Evolutionary conservation across 2,329 filamentous ascomycete genomes (phyloP).

Genomic region (Alternaria metachromatica): DNA sequence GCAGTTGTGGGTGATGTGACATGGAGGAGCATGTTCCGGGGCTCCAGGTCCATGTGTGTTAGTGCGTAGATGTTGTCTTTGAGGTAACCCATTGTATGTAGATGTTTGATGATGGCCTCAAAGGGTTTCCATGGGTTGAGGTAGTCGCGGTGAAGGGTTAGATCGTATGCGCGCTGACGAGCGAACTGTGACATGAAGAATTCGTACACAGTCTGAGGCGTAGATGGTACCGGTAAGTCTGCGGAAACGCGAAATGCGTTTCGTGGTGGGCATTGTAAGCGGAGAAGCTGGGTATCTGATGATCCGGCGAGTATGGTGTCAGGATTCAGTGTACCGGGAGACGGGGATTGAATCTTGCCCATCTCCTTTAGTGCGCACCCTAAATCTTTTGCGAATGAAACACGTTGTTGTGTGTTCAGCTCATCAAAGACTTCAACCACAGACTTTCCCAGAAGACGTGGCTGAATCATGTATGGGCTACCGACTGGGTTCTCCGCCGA

Average conservation of each 20-base stretch:
- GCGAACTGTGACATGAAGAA: background rate
- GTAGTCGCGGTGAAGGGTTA: background rate
- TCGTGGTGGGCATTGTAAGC: background rate
- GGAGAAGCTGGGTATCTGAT: rapidly evolving
- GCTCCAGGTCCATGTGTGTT: background rate
- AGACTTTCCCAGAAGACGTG: background rate
- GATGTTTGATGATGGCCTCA: background rate
- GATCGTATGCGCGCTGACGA: background rate
- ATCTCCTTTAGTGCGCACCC: background rate
- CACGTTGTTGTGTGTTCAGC: rapidly evolving
- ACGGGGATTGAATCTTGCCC: background rate
- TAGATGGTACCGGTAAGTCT: background rate
- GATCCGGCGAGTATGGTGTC: background rate
- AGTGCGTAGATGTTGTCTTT: background rate
- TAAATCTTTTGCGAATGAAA: background rate
- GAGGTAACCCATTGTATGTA: rapidly evolving
- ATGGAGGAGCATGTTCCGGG: background rate
- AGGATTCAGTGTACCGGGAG: background rate
- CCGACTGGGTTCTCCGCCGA: background rate
- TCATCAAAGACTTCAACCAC: background rate
- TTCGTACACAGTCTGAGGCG: background rate
- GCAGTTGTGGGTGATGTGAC: background rate
- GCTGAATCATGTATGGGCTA: background rate
- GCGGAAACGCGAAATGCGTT: background rate
- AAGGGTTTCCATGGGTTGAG: background rate